Percentiles rank a stretch among this genome's conserved stretches.
Conservation (phyloP, 257 asterid species). For the Vinca minor region DNA sequence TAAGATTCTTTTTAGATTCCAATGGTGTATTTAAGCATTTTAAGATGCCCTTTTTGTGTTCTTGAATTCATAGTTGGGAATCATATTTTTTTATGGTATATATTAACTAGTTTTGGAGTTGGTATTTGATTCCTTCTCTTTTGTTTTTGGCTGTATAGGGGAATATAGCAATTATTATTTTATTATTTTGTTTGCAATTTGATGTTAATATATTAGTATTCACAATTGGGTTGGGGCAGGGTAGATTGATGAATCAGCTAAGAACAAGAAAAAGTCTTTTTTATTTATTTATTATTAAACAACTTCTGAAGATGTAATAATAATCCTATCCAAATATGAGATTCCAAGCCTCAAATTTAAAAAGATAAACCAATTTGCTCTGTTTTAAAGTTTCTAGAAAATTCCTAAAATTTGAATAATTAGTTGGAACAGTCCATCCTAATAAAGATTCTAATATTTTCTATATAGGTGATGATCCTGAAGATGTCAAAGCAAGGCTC, state of each 20-base stretch:
- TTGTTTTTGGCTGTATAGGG: too few species aligned
- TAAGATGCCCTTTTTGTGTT: not conserved
- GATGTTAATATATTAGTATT: not conserved
- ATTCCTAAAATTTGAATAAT: not conserved
- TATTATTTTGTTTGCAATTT: not conserved
- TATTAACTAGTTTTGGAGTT: not conserved
- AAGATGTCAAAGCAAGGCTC: constrained; percentile 40
- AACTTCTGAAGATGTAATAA: not conserved
- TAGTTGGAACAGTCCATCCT: not conserved
- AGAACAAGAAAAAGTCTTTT: not conserved
- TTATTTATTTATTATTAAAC: not conserved
- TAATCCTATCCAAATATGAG: not conserved
- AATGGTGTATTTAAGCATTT: not conserved
- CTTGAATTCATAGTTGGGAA: not conserved
- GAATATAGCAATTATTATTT: too few species aligned
- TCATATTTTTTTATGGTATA: not conserved
- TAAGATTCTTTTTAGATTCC: not conserved
- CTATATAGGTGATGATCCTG: constrained; percentile 42
- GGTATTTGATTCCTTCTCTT: not conserved
- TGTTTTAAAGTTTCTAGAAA: not conserved
- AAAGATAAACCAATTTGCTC: not conserved
- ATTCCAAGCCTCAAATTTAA: not conserved
- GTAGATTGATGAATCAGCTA: not conserved
- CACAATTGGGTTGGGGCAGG: not conserved
- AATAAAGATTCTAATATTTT: not conserved